A percentile compares a stretch with the other conserved stretches of the same genome.
Conservation (phyloP, 75 land plant species). For the Adiantum capillusveneris region DNA sequence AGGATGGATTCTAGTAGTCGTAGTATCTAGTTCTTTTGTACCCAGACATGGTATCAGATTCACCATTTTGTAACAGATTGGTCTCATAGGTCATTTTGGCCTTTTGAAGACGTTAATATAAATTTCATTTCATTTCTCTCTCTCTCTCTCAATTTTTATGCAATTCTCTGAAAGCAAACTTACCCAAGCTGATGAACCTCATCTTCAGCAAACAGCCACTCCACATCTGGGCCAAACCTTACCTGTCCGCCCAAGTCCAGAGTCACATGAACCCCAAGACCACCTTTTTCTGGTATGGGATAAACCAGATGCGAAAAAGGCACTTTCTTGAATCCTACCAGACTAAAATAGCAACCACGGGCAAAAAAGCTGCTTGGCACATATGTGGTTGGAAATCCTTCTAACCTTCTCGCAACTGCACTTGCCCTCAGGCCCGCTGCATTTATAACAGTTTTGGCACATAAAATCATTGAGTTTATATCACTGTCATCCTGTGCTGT, state of each 20-base stretch:
- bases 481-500: conserved; percentile 25
- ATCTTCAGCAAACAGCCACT: conserved; percentile 66
- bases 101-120: too few species aligned
- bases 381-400: conserved; percentile 25
- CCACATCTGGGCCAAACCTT: conserved; percentile 97
- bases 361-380: conserved; percentile 57
- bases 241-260: conserved; percentile 76
- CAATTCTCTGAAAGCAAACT: too few species aligned
- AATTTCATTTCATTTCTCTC: too few species aligned
- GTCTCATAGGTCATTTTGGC: too few species aligned
- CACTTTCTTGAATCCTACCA: conserved; percentile 37
- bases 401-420: conserved; percentile 54
- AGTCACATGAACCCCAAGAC: conserved; percentile 91
- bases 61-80: too few species aligned
- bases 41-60: too few species aligned
- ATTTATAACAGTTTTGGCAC: conserved; percentile 69
- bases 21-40: too few species aligned
- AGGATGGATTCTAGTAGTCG: too few species aligned
- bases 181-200: conserved; percentile 7
- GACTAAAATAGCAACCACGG: conserved; percentile 80
- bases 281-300: conserved; percentile 96
- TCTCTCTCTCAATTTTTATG: too few species aligned
- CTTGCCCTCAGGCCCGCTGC: conserved; percentile 71
- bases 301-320: conserved; percentile 83
- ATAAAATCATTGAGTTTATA: conserved; percentile 26